A percentile compares a stretch with the other conserved stretches of the same genome.
phyloP scores from a whole-genome alignment of 139 green algal genomes.

The Desmodesmus armatus region DNA sequence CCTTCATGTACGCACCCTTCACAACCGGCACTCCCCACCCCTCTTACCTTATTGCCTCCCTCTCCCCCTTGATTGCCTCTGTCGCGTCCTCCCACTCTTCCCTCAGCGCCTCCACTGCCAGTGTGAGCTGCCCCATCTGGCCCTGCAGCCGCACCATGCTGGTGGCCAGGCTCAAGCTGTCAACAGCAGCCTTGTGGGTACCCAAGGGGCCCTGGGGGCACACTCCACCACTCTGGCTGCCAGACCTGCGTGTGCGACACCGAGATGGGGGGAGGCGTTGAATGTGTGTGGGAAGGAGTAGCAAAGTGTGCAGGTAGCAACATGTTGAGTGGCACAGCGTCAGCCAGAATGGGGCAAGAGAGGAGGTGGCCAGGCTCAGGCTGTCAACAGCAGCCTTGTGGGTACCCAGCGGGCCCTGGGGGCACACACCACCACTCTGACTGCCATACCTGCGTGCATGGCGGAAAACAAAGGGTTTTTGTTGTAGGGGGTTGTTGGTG shows the following conservation, averaged over 20 bases:
- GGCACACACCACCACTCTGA: too few relatives aligned
- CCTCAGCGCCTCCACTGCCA: slow-evolving; percentile 23
- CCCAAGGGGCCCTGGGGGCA: slow-evolving; percentile 16
- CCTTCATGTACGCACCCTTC: too few relatives aligned
- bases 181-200: slow-evolving; percentile 26
- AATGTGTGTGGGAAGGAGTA: too few relatives aligned
- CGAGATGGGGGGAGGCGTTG: too few relatives aligned
- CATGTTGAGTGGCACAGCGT: background rate
- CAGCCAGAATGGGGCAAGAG: too few relatives aligned
- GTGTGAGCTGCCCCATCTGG: slow-evolving; percentile 16
- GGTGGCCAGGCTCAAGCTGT: slow-evolving; percentile 1
- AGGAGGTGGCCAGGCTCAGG: slow-evolving; percentile 1
- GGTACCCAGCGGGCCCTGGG: background rate
- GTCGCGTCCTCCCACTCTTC: slow-evolving; percentile 1
- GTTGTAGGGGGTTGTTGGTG: too few relatives aligned
- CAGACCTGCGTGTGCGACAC: too few relatives aligned
- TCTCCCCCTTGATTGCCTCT: background rate
- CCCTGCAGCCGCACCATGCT: slow-evolving; percentile 31
- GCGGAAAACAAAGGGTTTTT: too few relatives aligned
- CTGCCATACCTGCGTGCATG: too few relatives aligned
- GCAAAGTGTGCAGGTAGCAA: too few relatives aligned
- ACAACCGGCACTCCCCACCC: too few relatives aligned
- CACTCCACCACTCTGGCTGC: too few relatives aligned
- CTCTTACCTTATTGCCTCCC: slow-evolving; percentile 13
- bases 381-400: slow-evolving; percentile 32